Percentiles rank a stretch among this genome's conserved stretches.
Evolutionary conservation across 139 green algal species (phyloP).

Genomic region (Prasinococcaceae sp.): DNA sequence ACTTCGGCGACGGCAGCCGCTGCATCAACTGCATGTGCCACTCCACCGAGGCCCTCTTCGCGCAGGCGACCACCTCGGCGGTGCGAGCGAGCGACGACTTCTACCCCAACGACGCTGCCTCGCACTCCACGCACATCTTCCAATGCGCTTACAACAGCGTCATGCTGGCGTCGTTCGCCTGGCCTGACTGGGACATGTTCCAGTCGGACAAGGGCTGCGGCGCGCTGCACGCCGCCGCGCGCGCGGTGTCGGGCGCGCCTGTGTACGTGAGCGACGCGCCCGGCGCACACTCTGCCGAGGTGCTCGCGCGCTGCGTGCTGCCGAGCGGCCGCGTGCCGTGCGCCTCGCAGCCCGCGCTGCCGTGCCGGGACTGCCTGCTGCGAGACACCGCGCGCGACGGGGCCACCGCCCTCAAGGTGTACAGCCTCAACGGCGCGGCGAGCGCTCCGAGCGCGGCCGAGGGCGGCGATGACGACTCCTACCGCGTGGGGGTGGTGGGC

Average conservation of each 20-base stretch:
- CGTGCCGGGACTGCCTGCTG: no score
- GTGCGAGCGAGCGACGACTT: conserved; percentile 37
- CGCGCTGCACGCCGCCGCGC: conserved; percentile 35
- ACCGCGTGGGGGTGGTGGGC: conserved; percentile 51
- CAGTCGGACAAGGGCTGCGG: conserved; percentile 3
- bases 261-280: conserved; percentile 63
- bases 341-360: no score
- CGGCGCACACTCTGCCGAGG: no score
- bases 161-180: conserved; percentile 45
- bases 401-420: no score
- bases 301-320: no score
- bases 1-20: conserved; percentile 77
- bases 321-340: no score
- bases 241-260: conserved; percentile 45
- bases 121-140: conserved; percentile 64
- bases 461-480: no score
- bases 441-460: no score
- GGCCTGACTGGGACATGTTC: conserved; percentile 43
- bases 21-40: conserved; percentile 99
- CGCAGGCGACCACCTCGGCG: conserved; percentile 14
- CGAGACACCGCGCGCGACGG: no score
- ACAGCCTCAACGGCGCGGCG: no score
- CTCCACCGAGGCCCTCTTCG: conserved; percentile 87
- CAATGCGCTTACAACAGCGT: conserved; percentile 35
- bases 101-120: conserved; percentile 46